Conservation (phyloP, 805 yeast species). For the Torulaspora maleeae region DNA sequence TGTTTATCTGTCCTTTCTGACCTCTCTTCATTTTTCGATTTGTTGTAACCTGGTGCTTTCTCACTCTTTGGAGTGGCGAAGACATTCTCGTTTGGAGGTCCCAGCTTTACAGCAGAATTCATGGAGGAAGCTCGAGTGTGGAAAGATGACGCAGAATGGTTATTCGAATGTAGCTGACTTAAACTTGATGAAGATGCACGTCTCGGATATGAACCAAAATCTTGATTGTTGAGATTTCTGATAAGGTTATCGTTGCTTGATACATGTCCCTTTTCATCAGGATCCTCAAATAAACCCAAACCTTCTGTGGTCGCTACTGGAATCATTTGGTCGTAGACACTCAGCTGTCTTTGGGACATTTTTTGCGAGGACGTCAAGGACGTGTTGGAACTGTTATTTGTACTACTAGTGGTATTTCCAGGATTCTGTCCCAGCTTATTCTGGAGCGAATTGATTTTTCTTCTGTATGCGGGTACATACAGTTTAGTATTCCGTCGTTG, state of each 20-base stretch:
- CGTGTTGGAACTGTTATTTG: conserved; percentile 18
- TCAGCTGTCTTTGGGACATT: conserved; percentile 14
- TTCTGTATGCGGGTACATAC: conserved; percentile 39
- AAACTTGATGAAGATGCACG: conserved; percentile 17
- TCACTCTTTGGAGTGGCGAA: conserved; percentile 24
- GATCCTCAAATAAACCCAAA: conserved; percentile 6
- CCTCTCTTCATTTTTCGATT: conserved; percentile 8
- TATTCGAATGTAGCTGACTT: conserved; percentile 9
- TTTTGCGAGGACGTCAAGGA: conserved; percentile 17
- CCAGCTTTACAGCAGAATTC: conserved; percentile 23
- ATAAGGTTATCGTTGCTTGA: conserved; percentile 19
- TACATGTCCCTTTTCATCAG: conserved; percentile 6
- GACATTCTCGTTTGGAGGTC: conserved; percentile 21
- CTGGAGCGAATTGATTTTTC: conserved; percentile 30
- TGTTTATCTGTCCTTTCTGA: conserved; percentile 10
- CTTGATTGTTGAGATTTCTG: conserved; percentile 23
- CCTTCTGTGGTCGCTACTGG: conserved; percentile 15
- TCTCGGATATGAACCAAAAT: conserved; percentile 31
- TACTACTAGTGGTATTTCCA: conserved; percentile 10
- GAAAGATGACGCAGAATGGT: conserved; percentile 19
- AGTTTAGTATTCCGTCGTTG: conserved; percentile 16
- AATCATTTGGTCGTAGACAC: conserved; percentile 26
- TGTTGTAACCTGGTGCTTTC: conserved; percentile 6
- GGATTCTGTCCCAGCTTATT: conserved; percentile 24
- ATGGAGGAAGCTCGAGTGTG: conserved; percentile 28